These are phyloP conservation scores for Filosporella fistucella DNA, from an alignment of 495 filamentous ascomycete genomes.

Conservation along the genomic window DNA sequence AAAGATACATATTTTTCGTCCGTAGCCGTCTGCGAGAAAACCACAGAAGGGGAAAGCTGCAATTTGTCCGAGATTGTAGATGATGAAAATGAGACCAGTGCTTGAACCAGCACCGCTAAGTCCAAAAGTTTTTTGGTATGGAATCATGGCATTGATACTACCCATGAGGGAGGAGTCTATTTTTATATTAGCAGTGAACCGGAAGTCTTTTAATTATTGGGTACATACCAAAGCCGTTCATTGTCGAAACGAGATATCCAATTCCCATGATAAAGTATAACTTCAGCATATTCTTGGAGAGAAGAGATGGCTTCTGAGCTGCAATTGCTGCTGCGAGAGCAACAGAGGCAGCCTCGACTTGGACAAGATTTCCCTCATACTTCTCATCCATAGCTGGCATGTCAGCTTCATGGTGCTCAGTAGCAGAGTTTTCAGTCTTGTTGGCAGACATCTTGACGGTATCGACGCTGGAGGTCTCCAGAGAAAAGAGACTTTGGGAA, in stretches of 20 bases:
- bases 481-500: neutral
- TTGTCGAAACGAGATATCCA: constrained; percentile 29
- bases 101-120: constrained; percentile 31
- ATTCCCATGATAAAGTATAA: constrained; percentile 15
- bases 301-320: constrained; percentile 35
- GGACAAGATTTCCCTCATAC: constrained; percentile 9
- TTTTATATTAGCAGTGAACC: neutral
- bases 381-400: constrained; percentile 12
- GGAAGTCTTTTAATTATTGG: neutral
- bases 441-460: constrained; percentile 9
- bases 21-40: constrained; percentile 32
- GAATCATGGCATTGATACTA: constrained; percentile 36
- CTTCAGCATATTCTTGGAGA: constrained; percentile 42
- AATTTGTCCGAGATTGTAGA: constrained; percentile 44
- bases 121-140: constrained; percentile 38
- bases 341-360: constrained; percentile 28
- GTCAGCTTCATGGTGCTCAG: constrained; percentile 13
- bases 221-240: constrained; percentile 40
- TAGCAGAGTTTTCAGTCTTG: constrained; percentile 8
- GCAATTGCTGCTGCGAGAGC: constrained; percentile 36
- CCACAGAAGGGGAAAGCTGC: constrained; percentile 38
- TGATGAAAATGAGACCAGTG: constrained; percentile 40
- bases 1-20: constrained; percentile 49
- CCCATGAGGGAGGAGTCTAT: constrained; percentile 33
- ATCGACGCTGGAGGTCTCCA: neutral